phyloP scores from a whole-genome alignment of 176 grass and related monocot genomes.

The Saccharum officinarum region DNA sequence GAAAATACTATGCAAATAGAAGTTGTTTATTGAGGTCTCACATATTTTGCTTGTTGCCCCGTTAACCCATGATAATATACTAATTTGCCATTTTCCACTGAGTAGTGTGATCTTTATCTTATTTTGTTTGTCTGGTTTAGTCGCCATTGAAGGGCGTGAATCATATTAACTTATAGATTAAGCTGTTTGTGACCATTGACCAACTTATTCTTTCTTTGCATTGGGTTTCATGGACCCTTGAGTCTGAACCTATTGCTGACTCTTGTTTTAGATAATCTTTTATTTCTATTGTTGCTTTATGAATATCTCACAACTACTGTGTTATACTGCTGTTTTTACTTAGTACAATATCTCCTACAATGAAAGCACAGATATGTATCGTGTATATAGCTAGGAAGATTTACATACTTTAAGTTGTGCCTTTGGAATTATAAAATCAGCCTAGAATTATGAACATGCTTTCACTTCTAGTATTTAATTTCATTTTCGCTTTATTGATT shows the following conservation, averaged over 20 bases:
- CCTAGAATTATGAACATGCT: background rate
- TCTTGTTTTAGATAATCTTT: conserved; percentile 2
- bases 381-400: background rate
- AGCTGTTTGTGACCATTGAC: background rate
- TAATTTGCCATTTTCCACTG: background rate
- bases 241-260: background rate
- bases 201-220: background rate
- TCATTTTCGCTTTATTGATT: conserved; percentile 4
- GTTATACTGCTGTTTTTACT: background rate
- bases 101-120: background rate
- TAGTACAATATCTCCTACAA: background rate
- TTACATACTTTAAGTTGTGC: background rate
- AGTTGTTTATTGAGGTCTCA: background rate
- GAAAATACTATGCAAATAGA: background rate
- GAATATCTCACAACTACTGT: background rate
- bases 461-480: conserved; percentile 14
- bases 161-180: background rate
- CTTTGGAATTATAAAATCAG: background rate
- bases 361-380: background rate
- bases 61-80: background rate
- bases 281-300: background rate
- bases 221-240: background rate
- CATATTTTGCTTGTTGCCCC: background rate
- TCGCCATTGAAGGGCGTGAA: background rate
- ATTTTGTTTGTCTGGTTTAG: conserved; percentile 10